A percentile compares a stretch with the other conserved stretches of the same genome.
These are phyloP conservation scores for Nakazawaea populi DNA, from an alignment of 805 yeast species.

Conservation along the genomic window DNA sequence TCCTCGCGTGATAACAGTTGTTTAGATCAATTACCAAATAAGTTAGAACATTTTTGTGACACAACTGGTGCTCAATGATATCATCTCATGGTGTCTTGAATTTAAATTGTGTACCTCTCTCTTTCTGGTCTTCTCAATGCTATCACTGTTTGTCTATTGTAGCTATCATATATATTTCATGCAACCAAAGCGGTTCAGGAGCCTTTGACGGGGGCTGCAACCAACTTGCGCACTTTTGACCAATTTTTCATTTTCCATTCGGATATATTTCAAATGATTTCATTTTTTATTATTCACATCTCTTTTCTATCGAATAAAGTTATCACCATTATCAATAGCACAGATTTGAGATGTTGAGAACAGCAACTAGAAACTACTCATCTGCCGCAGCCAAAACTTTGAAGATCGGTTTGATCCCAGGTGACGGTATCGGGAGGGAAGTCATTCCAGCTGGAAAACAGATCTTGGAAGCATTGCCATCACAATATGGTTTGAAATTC, in stretches of 20 bases:
- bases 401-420: conserved; percentile 78
- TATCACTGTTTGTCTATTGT: too few relatives aligned
- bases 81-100: too few relatives aligned
- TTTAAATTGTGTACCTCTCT: too few relatives aligned
- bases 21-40: too few relatives aligned
- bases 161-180: background rate
- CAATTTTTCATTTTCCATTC: background rate
- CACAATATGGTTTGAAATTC: conserved; percentile 70
- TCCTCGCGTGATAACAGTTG: too few relatives aligned
- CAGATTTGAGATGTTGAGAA: conserved; percentile 6
- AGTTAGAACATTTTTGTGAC: too few relatives aligned
- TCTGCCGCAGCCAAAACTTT: conserved; percentile 34
- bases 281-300: too few relatives aligned
- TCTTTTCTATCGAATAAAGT: too few relatives aligned
- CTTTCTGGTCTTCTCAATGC: too few relatives aligned
- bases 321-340: background rate
- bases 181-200: background rate
- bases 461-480: conserved; percentile 75
- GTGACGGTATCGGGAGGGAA: conserved; percentile 97
- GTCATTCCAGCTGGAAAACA: conserved; percentile 96
- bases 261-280: background rate
- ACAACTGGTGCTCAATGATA: too few relatives aligned
- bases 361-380: conserved; percentile 5
- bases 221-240: too few relatives aligned
- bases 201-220: background rate